Evolutionary conservation across 148 eudicot species (phyloP).

Genomic region (Rhododendron molle): DNA sequence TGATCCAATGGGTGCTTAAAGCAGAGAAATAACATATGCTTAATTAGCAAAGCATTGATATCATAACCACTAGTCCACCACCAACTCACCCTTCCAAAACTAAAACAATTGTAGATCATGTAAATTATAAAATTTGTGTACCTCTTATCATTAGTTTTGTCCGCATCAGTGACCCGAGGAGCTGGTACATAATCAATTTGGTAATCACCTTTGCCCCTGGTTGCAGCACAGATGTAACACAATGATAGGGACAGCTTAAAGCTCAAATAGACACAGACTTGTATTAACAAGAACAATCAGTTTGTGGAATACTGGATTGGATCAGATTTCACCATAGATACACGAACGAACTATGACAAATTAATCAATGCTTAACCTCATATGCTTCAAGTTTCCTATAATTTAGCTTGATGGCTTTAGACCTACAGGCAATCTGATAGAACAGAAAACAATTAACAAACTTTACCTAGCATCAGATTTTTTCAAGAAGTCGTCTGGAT

Average conservation of each 20-base stretch:
- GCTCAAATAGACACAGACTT: background rate
- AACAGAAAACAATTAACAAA: background rate
- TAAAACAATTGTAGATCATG: background rate
- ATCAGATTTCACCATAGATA: background rate
- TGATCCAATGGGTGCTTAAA: background rate
- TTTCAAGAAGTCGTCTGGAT: conserved; percentile 75
- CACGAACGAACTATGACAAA: background rate
- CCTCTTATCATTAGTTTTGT: conserved; percentile 77
- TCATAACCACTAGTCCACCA: background rate
- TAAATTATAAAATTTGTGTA: conserved; percentile 3
- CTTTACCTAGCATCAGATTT: conserved; percentile 72
- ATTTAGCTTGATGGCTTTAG: background rate
- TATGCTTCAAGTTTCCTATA: background rate
- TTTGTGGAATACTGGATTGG: background rate
- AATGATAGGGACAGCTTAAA: background rate
- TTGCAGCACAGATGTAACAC: conserved; percentile 12
- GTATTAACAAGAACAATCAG: background rate
- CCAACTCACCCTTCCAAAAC: background rate
- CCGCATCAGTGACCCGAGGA: conserved; percentile 88
- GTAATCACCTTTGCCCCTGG: conserved; percentile 83
- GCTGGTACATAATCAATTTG: conserved; percentile 88
- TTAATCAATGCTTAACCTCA: background rate
- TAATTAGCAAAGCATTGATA: background rate
- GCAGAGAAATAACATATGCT: background rate
- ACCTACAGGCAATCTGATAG: background rate